phyloP scores from a whole-genome alignment of 2,329 filamentous ascomycete genomes.

The Elsinoe necatrix region DNA sequence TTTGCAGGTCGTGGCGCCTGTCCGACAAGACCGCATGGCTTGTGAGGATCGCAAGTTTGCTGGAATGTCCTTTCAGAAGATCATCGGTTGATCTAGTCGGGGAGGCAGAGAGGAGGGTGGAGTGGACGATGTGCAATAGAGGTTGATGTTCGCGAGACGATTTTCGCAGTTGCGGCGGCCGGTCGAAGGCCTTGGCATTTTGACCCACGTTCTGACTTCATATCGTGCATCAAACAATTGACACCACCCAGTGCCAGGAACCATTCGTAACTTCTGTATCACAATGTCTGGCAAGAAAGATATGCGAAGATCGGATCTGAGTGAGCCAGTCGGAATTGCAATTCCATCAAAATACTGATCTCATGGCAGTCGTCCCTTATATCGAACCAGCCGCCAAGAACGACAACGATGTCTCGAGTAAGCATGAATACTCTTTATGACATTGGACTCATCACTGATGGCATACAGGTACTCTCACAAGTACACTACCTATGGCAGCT shows the following conservation, averaged over 20 bases:
- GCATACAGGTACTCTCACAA: conserved; percentile 51
- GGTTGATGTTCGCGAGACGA: conserved; percentile 2
- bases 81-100: background rate
- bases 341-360: conserved; percentile 9
- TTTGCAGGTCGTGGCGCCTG: conserved; percentile 10
- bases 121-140: background rate
- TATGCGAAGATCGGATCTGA: conserved; percentile 64
- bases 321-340: conserved; percentile 41
- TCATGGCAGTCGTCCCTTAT: conserved; percentile 72
- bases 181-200: conserved; percentile 5
- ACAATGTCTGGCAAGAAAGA: conserved; percentile 49
- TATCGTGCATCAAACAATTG: background rate
- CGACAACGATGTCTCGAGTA: conserved; percentile 62
- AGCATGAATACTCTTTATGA: conserved; percentile 21
- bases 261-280: conserved; percentile 42
- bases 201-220: background rate
- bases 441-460: background rate
- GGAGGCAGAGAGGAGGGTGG: background rate
- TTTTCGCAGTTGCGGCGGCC: conserved; percentile 5
- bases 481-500: conserved; percentile 88
- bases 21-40: conserved; percentile 13
- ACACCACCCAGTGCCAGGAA: conserved; percentile 31
- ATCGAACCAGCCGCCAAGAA: conserved; percentile 61
- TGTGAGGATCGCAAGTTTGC: background rate
- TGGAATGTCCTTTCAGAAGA: background rate